Evolutionary conservation across 2,329 filamentous ascomycete species (phyloP).

Genomic region (Paraphaeosphaeria sporulosa): DNA sequence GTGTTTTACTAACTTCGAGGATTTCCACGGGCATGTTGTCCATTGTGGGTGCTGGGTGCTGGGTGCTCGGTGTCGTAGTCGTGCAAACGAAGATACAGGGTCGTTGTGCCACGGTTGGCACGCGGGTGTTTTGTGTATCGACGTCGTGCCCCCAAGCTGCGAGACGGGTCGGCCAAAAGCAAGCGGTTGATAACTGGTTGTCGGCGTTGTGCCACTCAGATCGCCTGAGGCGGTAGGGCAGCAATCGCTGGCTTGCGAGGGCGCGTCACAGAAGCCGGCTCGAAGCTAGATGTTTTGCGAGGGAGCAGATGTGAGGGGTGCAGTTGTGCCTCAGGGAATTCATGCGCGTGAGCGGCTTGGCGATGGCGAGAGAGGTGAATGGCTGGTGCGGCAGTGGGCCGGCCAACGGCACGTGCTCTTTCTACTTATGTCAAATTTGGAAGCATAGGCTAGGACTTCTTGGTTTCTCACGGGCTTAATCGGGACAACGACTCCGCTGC

Average conservation of each 20-base stretch:
- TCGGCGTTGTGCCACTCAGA: not conserved
- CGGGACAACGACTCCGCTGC: not conserved
- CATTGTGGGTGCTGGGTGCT: conserved; percentile 9
- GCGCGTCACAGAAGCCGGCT: not conserved
- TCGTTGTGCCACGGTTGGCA: not conserved
- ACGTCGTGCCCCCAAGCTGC: too few relatives aligned
- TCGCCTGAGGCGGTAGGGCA: not conserved
- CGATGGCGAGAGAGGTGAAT: not conserved
- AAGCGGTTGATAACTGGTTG: too few relatives aligned
- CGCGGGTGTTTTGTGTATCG: not conserved
- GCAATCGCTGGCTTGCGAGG: not conserved
- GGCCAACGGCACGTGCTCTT: not conserved
- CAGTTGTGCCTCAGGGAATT: not conserved
- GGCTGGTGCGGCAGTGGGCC: not conserved
- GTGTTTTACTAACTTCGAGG: conserved; percentile 4
- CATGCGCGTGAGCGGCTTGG: conserved; percentile 2
- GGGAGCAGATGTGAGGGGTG: not conserved
- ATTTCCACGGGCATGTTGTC: conserved; percentile 18
- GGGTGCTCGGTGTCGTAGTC: not conserved
- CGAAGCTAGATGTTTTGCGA: not conserved
- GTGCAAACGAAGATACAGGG: not conserved
- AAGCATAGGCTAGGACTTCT: not conserved
- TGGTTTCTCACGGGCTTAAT: not conserved
- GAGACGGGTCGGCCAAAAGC: too few relatives aligned
- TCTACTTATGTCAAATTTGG: not conserved